These are phyloP conservation scores for Cyathus striatus DNA, from an alignment of 768 basidiomycete species.

Conservation along the genomic window DNA sequence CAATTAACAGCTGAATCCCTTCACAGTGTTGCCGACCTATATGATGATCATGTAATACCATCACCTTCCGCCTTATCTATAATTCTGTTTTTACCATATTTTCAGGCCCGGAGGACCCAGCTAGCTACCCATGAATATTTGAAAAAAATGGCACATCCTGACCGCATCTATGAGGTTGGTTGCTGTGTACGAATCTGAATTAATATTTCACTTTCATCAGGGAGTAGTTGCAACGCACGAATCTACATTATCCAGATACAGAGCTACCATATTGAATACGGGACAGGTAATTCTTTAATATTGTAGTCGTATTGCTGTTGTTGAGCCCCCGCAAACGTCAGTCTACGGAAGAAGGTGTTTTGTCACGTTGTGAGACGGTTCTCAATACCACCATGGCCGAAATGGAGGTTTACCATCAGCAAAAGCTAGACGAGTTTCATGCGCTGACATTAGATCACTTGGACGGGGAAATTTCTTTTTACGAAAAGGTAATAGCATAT, in stretches of 20 bases:
- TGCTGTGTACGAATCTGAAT: not conserved
- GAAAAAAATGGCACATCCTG: conserved; percentile 73
- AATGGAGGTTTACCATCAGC: conserved; percentile 73
- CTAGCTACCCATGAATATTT: conserved; percentile 71
- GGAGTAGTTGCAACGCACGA: conserved; percentile 72
- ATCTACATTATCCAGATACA: conserved; percentile 63
- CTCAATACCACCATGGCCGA: conserved; percentile 87
- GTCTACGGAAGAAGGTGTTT: conserved; percentile 60
- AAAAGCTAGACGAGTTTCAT: conserved; percentile 68
- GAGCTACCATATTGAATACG: conserved; percentile 26
- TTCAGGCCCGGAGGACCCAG: conserved; percentile 68
- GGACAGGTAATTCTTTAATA: not conserved
- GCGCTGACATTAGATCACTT: conserved; percentile 59
- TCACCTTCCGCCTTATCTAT: not conserved
- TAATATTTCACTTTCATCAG: conserved; percentile 26
- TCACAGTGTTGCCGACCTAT: conserved; percentile 71
- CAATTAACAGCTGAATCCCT: conserved; percentile 72
- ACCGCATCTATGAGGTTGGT: conserved; percentile 61
- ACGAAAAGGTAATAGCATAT: conserved; percentile 51
- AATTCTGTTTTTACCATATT: not conserved
- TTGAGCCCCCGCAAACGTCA: conserved; percentile 28
- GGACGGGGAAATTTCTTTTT: conserved; percentile 72
- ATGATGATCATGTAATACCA: conserved; percentile 66
- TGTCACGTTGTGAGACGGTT: conserved; percentile 80
- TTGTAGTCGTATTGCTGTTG: not conserved